Evolutionary conservation across 768 basidiomycete species (phyloP), one percentile per base, ranked within the genome.

Genomic region (Phlegmacium glaucopus): DNA sequence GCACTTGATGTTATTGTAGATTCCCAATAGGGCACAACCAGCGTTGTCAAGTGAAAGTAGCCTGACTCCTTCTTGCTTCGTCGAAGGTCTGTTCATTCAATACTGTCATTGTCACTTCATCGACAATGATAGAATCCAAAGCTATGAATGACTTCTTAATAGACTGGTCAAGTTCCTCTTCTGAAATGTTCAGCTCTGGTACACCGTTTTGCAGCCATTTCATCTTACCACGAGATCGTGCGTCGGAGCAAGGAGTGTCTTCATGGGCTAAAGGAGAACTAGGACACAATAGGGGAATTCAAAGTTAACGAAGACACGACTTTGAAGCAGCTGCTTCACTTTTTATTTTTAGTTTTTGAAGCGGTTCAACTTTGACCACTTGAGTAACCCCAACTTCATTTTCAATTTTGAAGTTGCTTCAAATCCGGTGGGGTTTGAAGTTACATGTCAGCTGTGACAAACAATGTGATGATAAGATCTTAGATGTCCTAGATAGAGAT

Each of bases 21-120:
- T 62, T 3, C 69, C 66, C 25, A 79, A 57, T 11, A 78, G 51
- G 0, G 76, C 76, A 52, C 74, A 75, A 9, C 74, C 74, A 2
- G 70, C 45, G 17, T 64, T 59, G 0, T 71, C 72, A 9, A 59
- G 57, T 9, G 59, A 57, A 7, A 76, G 66, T 9, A 68, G 25
- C 0, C 54, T 48, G 15, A 62, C 54, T 1, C 64, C 69, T 5
- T 60, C 53, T 27, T 52, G 45, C 34, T 56, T 61, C 3, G 69
- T n/a, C n/a, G n/a, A n/a, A 63, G 27, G 46, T n/a, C n/a, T 6
- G n/a, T n/a, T 11, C 32, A 6, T n/a, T 6, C 32, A 10, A 34
- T n/a, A 34, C 4, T n/a, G 32, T 4, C 6, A 6, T 6, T 34
- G 11, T 11, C 32, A 34, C 6, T 3, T 34, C 32, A 34, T 34